Conservation (phyloP, 805 yeast species). For the Candida montana region DNA sequence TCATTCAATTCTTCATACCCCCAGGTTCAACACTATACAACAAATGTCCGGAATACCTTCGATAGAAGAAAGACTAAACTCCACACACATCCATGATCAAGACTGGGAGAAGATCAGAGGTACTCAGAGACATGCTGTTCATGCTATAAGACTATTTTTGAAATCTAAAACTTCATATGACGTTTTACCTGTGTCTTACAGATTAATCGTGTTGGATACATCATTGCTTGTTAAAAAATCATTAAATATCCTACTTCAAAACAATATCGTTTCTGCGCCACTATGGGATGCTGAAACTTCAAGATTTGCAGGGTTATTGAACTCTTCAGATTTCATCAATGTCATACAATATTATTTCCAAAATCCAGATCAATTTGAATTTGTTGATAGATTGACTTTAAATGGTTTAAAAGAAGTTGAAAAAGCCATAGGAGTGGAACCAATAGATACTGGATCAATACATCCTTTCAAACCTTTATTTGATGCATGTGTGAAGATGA, state of each 20-base stretch:
- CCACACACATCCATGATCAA: slow-evolving; percentile 17
- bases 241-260: slow-evolving; percentile 81
- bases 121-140: slow-evolving; percentile 62
- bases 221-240: slow-evolving; percentile 86
- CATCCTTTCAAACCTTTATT: slow-evolving; percentile 87
- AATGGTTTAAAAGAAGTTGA: slow-evolving; percentile 86
- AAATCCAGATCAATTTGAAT: slow-evolving; percentile 80
- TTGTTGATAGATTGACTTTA: slow-evolving; percentile 78
- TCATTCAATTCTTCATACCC: background rate
- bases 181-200: slow-evolving; percentile 90
- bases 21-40: background rate
- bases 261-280: slow-evolving; percentile 94
- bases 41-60: slow-evolving; percentile 18
- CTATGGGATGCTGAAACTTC: slow-evolving; percentile 90
- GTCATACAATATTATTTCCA: slow-evolving; percentile 93
- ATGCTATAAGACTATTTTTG: slow-evolving; percentile 77
- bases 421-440: slow-evolving; percentile 77
- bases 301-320: slow-evolving; percentile 88
- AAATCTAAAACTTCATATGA: slow-evolving; percentile 93
- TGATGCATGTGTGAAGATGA: slow-evolving; percentile 92
- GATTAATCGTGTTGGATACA: slow-evolving; percentile 90
- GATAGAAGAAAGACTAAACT: slow-evolving; percentile 21
- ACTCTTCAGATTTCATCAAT: slow-evolving; percentile 88
- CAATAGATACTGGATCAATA: slow-evolving; percentile 78
- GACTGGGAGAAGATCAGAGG: slow-evolving; percentile 10